Evolutionary conservation across 306 rosid genomes (phyloP), one percentile per base, ranked within the genome.

Genomic region (Citrullus amarus): DNA sequence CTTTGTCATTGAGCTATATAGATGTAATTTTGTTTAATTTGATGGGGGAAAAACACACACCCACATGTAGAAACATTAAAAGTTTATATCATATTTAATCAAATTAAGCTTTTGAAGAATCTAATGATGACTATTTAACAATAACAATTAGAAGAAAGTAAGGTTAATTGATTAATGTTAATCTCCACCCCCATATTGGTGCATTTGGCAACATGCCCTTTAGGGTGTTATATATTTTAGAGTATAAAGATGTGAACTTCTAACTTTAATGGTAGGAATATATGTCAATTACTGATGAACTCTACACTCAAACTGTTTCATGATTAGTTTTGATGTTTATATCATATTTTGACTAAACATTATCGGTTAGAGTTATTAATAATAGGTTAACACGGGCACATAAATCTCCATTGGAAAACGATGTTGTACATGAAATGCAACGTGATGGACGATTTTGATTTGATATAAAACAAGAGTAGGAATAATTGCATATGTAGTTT

Each of bases 401-500:
- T 0, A 60, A 28, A 6, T 25, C 67, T 28, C 41, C 14, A 28
- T 61, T 28, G 7, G 4, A 28, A 60, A 60, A 7, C 9, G 20
- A 53, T 16, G 16, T 48, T 48, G 54, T 48, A 12, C 54, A 5
- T 3, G 1, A 6, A 5, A 48, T 48, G 2, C 0, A 16, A 53
- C 36, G 36, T 15, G 65, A 59, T 59, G 36, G 8, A 6, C 17
- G 61, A 57, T 11, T 25, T 22, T 25, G 65, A 59, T 60, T 60
- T 30, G 68, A 61, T 30, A 30, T 60, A 6, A 61, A 30, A 61
- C 4, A 30, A 61, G 39, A 28, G 68, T 6, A 38, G 39, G 68
- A 61, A 61, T 61, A 61, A 61, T 63, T 32, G 70, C 70, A 63
- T 34, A 32, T 15, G 20, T 63, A 63, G 44, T 62, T 62, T 62